Conservation (phyloP, 1,284 basidiomycete genomes). For the Cystobasidium sp. region DNA sequence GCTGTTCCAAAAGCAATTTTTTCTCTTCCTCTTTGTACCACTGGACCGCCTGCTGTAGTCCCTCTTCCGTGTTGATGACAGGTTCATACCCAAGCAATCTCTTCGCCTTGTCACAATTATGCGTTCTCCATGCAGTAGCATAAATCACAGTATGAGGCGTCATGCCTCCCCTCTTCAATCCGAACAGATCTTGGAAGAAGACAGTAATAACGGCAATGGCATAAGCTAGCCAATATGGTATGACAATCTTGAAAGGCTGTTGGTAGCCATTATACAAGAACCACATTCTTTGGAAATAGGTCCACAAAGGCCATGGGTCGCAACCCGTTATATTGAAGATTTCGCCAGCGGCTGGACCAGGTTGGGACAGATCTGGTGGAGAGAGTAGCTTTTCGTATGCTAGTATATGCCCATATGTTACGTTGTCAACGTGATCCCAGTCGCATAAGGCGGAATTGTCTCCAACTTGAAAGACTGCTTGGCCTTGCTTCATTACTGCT, state of each 20-base stretch:
- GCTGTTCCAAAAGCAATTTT: neutral
- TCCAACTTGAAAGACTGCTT: slow-evolving; percentile 93
- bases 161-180: slow-evolving; percentile 80
- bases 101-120: slow-evolving; percentile 92
- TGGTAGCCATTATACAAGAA: slow-evolving; percentile 68
- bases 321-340: slow-evolving; percentile 98
- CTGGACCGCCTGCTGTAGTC: slow-evolving; percentile 71
- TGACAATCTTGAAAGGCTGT: slow-evolving; percentile 61
- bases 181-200: slow-evolving; percentile 69
- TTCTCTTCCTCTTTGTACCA: slow-evolving; percentile 29
- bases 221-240: slow-evolving; percentile 72
- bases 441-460: slow-evolving; percentile 93
- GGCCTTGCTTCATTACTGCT: slow-evolving; percentile 77
- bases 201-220: slow-evolving; percentile 74
- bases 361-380: slow-evolving; percentile 47
- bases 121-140: slow-evolving; percentile 69
- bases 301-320: slow-evolving; percentile 96
- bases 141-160: slow-evolving; percentile 76
- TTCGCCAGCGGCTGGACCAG: slow-evolving; percentile 70
- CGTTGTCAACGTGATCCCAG: slow-evolving; percentile 97
- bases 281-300: slow-evolving; percentile 87
- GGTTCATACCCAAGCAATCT: slow-evolving; percentile 92
- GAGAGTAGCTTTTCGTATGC: slow-evolving; percentile 73
- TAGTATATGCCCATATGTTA: slow-evolving; percentile 90
- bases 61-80: slow-evolving; percentile 84